Evolutionary conservation across 2,329 filamentous ascomycete genomes (phyloP).

Genomic region (Epichloe elymi): DNA sequence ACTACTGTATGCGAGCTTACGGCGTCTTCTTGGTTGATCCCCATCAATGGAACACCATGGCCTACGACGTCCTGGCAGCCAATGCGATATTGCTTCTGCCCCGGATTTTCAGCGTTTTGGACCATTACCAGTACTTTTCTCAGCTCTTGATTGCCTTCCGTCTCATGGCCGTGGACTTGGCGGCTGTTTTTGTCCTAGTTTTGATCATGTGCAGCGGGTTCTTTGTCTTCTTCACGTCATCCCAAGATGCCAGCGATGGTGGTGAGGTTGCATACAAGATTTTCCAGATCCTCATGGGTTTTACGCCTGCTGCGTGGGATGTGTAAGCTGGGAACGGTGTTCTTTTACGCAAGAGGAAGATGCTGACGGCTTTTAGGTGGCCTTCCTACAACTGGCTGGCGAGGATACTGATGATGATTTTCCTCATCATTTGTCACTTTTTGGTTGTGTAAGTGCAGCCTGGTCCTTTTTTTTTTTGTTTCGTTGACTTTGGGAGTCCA

Average conservation of each 20-base stretch:
- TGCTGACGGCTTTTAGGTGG: constrained; percentile 34
- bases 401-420: constrained; percentile 61
- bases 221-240: constrained; percentile 85
- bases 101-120: constrained; percentile 80
- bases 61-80: constrained; percentile 86
- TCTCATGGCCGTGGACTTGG: constrained; percentile 82
- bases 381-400: constrained; percentile 65
- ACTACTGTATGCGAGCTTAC: constrained; percentile 82
- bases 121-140: constrained; percentile 93
- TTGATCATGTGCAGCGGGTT: constrained; percentile 86
- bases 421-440: constrained; percentile 91
- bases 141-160: constrained; percentile 88
- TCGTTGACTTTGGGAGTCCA: not conserved
- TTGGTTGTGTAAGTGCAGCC: constrained; percentile 53
- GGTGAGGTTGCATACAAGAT: constrained; percentile 74
- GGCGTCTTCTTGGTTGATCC: constrained; percentile 72
- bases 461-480: too few species aligned
- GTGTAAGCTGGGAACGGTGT: constrained; percentile 36
- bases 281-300: constrained; percentile 92
- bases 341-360: not conserved
- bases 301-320: constrained; percentile 90
- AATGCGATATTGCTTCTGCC: constrained; percentile 84
- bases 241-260: constrained; percentile 57
- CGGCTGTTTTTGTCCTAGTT: constrained; percentile 73
- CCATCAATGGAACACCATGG: constrained; percentile 64